These are phyloP conservation scores for Chimonanthus praecox DNA, from an alignment of 164 flowering plant species.

Conservation along the genomic window DNA sequence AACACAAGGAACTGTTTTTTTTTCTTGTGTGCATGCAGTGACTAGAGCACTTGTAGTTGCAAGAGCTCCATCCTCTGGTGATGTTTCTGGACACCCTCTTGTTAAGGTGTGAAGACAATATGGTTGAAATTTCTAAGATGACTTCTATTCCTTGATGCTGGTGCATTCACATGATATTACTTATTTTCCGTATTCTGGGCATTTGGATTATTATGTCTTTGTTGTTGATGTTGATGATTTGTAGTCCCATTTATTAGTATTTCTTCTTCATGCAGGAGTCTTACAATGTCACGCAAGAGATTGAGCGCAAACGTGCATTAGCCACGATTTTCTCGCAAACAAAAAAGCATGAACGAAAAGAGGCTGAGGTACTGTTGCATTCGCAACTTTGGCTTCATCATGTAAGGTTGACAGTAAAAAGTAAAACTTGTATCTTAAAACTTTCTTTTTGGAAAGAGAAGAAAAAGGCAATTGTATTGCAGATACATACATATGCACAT, in stretches of 20 bases:
- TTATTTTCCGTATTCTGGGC: neutral
- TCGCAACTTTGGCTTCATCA: neutral
- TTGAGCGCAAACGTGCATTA: conserved; percentile 88
- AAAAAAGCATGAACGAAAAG: conserved; percentile 85
- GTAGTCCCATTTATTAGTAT: neutral
- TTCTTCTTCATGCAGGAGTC: conserved; percentile 50
- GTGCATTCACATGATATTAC: no score
- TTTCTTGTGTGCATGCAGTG: conserved; percentile 34
- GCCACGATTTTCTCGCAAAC: conserved; percentile 83
- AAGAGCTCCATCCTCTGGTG: conserved; percentile 70
- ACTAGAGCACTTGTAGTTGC: conserved; percentile 70
- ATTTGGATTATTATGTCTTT: neutral
- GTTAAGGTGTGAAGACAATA: conserved; percentile 50
- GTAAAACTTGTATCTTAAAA: neutral
- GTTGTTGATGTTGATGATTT: neutral
- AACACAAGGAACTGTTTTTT: neutral
- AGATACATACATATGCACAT: no score
- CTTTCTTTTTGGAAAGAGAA: neutral
- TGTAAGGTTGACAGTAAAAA: neutral
- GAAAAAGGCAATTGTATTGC: no score
- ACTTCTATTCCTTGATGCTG: no score
- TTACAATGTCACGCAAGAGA: conserved; percentile 67
- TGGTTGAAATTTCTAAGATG: neutral
- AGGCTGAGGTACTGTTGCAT: conserved; percentile 57
- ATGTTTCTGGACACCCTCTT: conserved; percentile 73